Evolutionary conservation across 345 rosid genomes (phyloP).

Genomic region (Camelina neglecta): DNA sequence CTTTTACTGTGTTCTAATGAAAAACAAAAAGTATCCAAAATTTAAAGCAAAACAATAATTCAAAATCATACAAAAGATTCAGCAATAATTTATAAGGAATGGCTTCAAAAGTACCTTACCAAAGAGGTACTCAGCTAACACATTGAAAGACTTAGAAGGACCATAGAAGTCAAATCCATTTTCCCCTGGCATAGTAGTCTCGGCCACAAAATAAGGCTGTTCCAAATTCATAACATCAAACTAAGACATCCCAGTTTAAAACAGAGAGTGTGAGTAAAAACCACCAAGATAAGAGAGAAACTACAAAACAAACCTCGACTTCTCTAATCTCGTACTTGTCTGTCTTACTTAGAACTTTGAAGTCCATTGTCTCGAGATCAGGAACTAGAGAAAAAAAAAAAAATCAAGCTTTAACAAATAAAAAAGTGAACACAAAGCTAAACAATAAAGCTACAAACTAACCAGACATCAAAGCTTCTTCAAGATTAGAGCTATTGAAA

Average conservation of each 20-base stretch:
- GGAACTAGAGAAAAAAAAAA: slow-evolving; percentile 56
- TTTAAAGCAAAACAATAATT: slow-evolving; percentile 21
- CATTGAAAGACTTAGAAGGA: slow-evolving; percentile 78
- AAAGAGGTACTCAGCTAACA: slow-evolving; percentile 87
- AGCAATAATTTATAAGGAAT: slow-evolving; percentile 3
- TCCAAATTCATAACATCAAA: slow-evolving; percentile 26
- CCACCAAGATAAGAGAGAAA: background rate
- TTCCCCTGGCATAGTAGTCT: slow-evolving; percentile 79
- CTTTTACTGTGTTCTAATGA: slow-evolving; percentile 60
- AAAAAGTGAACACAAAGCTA: slow-evolving; percentile 1
- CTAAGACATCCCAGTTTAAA: background rate
- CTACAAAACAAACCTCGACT: slow-evolving; percentile 67
- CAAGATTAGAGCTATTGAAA: slow-evolving; percentile 64
- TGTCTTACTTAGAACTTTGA: slow-evolving; percentile 58
- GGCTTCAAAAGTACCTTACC: slow-evolving; percentile 73
- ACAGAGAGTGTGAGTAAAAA: slow-evolving; percentile 3
- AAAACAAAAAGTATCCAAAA: slow-evolving; percentile 8
- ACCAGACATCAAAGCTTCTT: slow-evolving; percentile 95
- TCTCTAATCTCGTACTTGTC: slow-evolving; percentile 79
- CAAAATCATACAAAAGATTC: slow-evolving; percentile 21
- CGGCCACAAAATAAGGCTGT: slow-evolving; percentile 84
- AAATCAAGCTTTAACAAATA: background rate
- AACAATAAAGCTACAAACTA: background rate
- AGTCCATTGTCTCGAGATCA: slow-evolving; percentile 79
- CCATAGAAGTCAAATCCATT: slow-evolving; percentile 79